A percentile compares a stretch with the other conserved stretches of the same genome.
Evolutionary conservation across 2,329 filamentous ascomycete species (phyloP).

Genomic region (Ceratocystis albifundus): DNA sequence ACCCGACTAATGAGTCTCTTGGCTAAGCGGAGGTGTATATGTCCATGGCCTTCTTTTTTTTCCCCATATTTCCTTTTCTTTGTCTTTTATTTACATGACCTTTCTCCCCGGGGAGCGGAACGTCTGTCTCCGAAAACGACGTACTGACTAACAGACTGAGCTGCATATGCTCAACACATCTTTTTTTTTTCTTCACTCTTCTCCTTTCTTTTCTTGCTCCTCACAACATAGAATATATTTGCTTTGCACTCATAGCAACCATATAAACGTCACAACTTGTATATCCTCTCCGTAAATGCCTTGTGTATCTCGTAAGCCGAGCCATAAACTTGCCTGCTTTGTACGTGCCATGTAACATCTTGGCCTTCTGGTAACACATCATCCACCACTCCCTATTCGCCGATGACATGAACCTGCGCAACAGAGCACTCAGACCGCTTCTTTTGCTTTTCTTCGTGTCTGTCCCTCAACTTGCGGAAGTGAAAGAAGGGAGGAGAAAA

Average conservation of each 20-base stretch:
- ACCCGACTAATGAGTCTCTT: too few relatives aligned
- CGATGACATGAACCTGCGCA: background rate
- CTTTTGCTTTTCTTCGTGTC: constrained; percentile 13
- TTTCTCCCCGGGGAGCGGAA: constrained; percentile 15
- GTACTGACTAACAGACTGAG: background rate
- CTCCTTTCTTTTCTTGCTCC: background rate
- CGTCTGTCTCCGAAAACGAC: constrained; percentile 5
- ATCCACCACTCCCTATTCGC: background rate
- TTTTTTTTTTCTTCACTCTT: constrained; percentile 6
- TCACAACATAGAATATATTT: background rate
- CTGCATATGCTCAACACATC: background rate
- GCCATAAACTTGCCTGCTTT: background rate
- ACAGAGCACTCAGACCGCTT: background rate
- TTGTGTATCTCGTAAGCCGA: too few relatives aligned
- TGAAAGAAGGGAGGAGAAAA: background rate
- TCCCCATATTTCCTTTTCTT: background rate
- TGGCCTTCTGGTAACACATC: background rate
- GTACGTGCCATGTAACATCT: background rate
- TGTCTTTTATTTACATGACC: background rate
- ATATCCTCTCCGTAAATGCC: too few relatives aligned
- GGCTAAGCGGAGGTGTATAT: background rate
- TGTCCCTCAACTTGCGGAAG: background rate
- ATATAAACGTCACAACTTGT: background rate
- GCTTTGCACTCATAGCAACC: background rate
- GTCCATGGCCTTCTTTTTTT: background rate